Percentiles rank a stretch among this genome's conserved stretches.
Conservation (phyloP, 106 monocot genomes). For the Dendrobium chrysotoxum region DNA sequence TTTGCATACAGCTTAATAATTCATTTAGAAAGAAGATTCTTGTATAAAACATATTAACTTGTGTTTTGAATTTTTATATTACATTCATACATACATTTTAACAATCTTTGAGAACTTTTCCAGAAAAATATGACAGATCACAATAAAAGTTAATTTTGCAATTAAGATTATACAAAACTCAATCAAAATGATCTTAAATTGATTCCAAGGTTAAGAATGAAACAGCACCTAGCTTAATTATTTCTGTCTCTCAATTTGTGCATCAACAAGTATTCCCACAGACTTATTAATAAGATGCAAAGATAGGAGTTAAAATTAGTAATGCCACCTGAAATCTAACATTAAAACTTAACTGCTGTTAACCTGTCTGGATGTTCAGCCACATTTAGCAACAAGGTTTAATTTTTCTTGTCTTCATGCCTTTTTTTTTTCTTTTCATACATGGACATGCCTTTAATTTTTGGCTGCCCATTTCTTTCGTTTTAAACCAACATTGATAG, state of each 20-base stretch:
- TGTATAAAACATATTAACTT: not conserved
- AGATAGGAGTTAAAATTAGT: not conserved
- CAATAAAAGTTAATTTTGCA: not conserved
- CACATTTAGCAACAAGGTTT: not conserved
- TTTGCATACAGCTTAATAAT: not conserved
- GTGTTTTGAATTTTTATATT: not conserved
- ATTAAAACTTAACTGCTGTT: not conserved
- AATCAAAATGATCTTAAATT: not conserved
- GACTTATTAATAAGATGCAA: not conserved
- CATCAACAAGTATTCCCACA: not conserved
- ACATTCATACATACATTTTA: not conserved
- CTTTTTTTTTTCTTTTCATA: too few species aligned
- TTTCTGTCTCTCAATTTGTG: not conserved
- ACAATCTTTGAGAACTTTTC: not conserved
- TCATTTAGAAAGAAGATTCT: not conserved
- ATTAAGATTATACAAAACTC: not conserved
- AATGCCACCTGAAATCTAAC: not conserved
- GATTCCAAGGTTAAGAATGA: not conserved
- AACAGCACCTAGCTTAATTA: not conserved
- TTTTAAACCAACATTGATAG: too few species aligned
- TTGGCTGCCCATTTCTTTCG: too few species aligned
- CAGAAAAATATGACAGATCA: not conserved
- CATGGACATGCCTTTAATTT: too few species aligned
- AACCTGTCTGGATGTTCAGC: not conserved
- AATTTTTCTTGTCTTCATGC: not conserved